Evolutionary conservation across 306 rosid genomes (phyloP), one percentile per base, ranked within the genome.

Genomic region (Begonia fuchsioides): DNA sequence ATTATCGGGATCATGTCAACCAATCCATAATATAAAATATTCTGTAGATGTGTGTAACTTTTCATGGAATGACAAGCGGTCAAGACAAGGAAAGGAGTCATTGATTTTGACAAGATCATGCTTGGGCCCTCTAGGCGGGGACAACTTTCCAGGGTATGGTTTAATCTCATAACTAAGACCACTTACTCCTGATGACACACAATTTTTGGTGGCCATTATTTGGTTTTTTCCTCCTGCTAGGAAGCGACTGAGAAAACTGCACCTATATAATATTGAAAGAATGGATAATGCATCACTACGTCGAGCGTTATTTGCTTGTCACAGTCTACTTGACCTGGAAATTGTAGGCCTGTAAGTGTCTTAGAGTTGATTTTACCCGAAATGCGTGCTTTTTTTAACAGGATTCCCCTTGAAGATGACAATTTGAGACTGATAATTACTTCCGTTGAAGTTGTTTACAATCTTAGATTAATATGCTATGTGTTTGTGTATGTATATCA

Each of bases 61-160:
- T 47, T 90, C 98, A 40, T 90, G 98, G 95, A 77, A 75, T 66
- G 94, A 90, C 52, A 90, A 90, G 75, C 79, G 96, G 64, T 81
- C 98, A 56, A 81, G 94, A 51, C 97, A 90, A 68, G 97, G 97
- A 72, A 82, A 76, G 60, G 98, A 90, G 63, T 90, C 98, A 52
- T 85, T 74, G 43, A 70, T 77, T 71, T 95, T 90, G 32, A 81
- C 87, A 38, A 79, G 98, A 64, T 81, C 92, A 60, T 90, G 98
- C 65, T 85, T 90, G 68, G 73, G 72, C 79, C 93, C 98, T 67
- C 72, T 90, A 76, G 72, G 75, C 47, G 93, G 72, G 50, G 80
- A 67, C 44, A 74, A 63, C 55, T 74, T 78, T 61, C 86, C 93
- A 26, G 98, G 98, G 98, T 90, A 77, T 66, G 59, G 63, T 44